A percentile compares a stretch with the other conserved stretches of the same genome.
These are phyloP conservation scores for Paracorniculantispora psalliotae DNA, from an alignment of 2,329 filamentous ascomycete species.

Conservation along the genomic window DNA sequence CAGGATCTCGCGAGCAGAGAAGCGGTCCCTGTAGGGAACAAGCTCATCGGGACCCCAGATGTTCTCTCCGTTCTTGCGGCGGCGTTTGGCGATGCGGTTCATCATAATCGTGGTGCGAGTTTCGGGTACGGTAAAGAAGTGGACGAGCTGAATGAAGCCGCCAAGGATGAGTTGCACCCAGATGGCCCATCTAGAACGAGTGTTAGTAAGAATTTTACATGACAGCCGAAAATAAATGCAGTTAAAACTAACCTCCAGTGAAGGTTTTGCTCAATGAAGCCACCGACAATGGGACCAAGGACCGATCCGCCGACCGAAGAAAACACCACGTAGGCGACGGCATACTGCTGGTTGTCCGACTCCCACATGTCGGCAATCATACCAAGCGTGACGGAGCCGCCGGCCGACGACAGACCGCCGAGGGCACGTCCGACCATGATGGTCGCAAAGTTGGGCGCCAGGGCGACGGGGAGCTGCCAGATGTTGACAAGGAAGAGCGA, in stretches of 20 bases:
- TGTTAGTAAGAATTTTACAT: conserved; percentile 10
- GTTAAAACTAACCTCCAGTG: conserved; percentile 52
- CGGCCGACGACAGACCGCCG: conserved; percentile 65
- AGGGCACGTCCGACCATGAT: conserved; percentile 66
- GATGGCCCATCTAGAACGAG: conserved; percentile 52
- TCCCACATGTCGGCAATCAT: conserved; percentile 75
- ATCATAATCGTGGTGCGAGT: conserved; percentile 73
- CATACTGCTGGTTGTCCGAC: conserved; percentile 66
- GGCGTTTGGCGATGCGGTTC: conserved; percentile 72
- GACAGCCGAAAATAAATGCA: not conserved
- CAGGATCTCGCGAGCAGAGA: conserved; percentile 53
- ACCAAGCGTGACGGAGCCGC: conserved; percentile 67
- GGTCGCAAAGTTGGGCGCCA: conserved; percentile 68
- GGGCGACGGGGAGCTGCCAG: conserved; percentile 66
- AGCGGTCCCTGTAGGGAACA: conserved; percentile 52
- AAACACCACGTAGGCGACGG: conserved; percentile 71
- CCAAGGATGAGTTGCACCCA: conserved; percentile 85
- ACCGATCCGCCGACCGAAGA: conserved; percentile 75
- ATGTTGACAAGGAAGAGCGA: conserved; percentile 73
- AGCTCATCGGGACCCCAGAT: conserved; percentile 72
- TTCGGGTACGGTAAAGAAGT: conserved; percentile 68
- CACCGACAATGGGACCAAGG: conserved; percentile 72
- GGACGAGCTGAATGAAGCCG: conserved; percentile 60
- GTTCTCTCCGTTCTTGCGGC: conserved; percentile 55
- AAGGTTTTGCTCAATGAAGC: conserved; percentile 64